Percentiles rank a stretch among this genome's conserved stretches.
Conservation (phyloP, 805 yeast genomes). For the Wilhelminamyces savonicus region DNA sequence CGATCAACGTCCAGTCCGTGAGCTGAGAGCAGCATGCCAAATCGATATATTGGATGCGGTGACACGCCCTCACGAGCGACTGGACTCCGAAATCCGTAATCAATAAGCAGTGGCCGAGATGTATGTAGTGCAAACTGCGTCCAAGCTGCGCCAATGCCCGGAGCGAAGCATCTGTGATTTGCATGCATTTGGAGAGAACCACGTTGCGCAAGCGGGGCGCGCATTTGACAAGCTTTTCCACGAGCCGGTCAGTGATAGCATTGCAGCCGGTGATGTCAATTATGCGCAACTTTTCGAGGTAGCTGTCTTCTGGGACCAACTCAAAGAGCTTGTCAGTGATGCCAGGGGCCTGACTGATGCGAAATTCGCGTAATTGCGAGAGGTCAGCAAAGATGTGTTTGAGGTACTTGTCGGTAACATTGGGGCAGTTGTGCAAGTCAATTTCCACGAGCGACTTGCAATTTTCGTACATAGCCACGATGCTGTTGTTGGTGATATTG, state of each 20-base stretch:
- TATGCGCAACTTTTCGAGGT: constrained; percentile 65
- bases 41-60: constrained; percentile 85
- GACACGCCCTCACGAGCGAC: constrained; percentile 67
- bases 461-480: constrained; percentile 53
- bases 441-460: constrained; percentile 84
- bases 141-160: constrained; percentile 68
- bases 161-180: constrained; percentile 77
- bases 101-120: constrained; percentile 87
- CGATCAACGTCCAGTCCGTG: constrained; percentile 76
- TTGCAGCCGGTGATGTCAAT: constrained; percentile 82
- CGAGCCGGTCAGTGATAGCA: constrained; percentile 71
- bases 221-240: constrained; percentile 60
- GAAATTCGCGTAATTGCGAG: constrained; percentile 75
- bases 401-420: constrained; percentile 61
- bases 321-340: constrained; percentile 64
- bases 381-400: constrained; percentile 51
- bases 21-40: constrained; percentile 90
- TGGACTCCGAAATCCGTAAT: constrained; percentile 87
- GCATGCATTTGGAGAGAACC: constrained; percentile 81
- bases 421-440: constrained; percentile 78
- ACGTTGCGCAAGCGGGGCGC: constrained; percentile 89
- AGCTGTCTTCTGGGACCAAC: constrained; percentile 40
- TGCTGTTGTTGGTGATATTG: constrained; percentile 57
- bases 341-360: constrained; percentile 66
- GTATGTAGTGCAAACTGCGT: constrained; percentile 77